These are phyloP conservation scores for Ascochyta fabae DNA, from an alignment of 2,329 filamentous ascomycete genomes.

Conservation along the genomic window DNA sequence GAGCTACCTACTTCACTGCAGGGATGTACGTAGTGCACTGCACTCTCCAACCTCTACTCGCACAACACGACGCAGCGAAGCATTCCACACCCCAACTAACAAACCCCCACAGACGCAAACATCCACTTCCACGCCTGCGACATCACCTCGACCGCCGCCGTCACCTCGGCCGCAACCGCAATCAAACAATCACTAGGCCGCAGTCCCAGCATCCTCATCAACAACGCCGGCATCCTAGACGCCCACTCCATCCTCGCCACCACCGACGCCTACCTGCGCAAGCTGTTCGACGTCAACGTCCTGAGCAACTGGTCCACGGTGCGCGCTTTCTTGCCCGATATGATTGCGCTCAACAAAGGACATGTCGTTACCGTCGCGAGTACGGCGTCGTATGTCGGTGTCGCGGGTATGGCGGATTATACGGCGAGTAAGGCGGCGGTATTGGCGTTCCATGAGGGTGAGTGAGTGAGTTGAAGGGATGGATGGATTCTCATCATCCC, in stretches of 20 bases:
- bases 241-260: constrained; percentile 44
- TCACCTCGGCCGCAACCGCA: constrained; percentile 33
- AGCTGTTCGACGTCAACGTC: constrained; percentile 48
- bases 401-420: constrained; percentile 61
- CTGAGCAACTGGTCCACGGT: constrained; percentile 45
- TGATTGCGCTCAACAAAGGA: constrained; percentile 51
- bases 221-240: constrained; percentile 45
- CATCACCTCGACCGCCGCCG: constrained; percentile 34
- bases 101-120: constrained; percentile 28
- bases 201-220: constrained; percentile 43
- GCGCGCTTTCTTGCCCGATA: constrained; percentile 46
- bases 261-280: constrained; percentile 36
- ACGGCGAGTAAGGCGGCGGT: constrained; percentile 59
- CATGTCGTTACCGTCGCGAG: constrained; percentile 64
- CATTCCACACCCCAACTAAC: not conserved
- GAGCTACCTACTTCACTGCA: constrained; percentile 36
- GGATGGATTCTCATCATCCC: too few relatives aligned
- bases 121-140: constrained; percentile 45
- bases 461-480: not conserved
- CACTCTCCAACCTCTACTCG: too few relatives aligned
- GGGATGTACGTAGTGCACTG: constrained; percentile 26
- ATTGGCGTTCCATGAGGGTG: constrained; percentile 61
- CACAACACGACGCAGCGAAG: too few relatives aligned
- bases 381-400: constrained; percentile 57
- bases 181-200: constrained; percentile 25